Conservation (phyloP, 2,329 filamentous ascomycete genomes). For the Ophiostoma novo-ulmi region DNA sequence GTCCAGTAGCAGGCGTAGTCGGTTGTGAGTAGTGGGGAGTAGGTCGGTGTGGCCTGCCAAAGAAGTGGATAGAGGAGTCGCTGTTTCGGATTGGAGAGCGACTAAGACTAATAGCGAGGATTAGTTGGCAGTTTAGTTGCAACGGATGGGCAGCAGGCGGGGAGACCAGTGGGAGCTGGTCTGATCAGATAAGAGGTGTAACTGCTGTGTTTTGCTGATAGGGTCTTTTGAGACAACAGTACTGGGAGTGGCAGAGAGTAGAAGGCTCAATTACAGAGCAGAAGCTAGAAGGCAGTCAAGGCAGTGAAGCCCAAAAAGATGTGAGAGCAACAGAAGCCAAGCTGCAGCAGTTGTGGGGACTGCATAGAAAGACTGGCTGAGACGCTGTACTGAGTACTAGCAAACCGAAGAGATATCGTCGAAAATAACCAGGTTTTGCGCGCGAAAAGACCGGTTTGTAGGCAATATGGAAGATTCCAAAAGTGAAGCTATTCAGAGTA, state of each 20-base stretch:
- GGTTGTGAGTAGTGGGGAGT: constrained; percentile 3
- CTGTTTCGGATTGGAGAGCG: constrained; percentile 2
- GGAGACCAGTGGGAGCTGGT: constrained; percentile 4
- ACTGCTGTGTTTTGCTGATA: background rate
- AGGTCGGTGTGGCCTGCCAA: background rate
- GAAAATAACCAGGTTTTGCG: background rate
- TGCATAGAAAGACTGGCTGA: background rate
- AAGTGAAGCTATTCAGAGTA: constrained; percentile 8
- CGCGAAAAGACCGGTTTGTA: background rate
- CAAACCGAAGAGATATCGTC: background rate
- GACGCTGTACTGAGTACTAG: background rate
- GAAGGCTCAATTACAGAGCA: background rate
- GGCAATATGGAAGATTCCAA: background rate
- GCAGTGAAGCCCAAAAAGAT: background rate
- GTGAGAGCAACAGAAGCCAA: background rate
- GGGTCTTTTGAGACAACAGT: background rate
- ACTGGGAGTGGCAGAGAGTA: background rate
- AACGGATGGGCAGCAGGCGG: constrained; percentile 6
- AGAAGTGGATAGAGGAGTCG: background rate
- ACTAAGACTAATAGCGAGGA: background rate
- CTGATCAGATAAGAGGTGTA: background rate
- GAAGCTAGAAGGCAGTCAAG: background rate
- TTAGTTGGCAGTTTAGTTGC: background rate
- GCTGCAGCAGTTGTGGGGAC: background rate
- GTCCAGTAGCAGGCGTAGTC: background rate